A percentile compares a stretch with the other conserved stretches of the same genome.
phyloP scores from a whole-genome alignment of 2,329 filamentous ascomycete species.

The Metarhizium sp. region DNA sequence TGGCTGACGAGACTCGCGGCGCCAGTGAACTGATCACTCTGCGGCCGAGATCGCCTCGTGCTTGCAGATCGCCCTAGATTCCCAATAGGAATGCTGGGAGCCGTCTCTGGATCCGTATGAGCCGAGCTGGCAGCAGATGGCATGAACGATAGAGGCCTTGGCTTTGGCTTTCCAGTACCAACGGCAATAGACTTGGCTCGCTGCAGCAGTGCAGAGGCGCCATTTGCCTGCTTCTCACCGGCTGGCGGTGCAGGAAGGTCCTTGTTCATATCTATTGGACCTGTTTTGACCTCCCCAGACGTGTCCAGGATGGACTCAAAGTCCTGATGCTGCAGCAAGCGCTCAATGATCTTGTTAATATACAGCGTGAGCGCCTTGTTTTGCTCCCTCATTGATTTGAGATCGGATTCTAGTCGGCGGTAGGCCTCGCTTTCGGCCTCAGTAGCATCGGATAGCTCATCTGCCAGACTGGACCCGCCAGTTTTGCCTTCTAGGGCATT shows the following conservation, averaged over 20 bases:
- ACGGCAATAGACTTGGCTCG: constrained; percentile 52
- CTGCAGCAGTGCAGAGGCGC: constrained; percentile 42
- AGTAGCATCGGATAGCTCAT: constrained; percentile 68
- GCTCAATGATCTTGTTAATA: constrained; percentile 98
- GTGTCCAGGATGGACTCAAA: constrained; percentile 91
- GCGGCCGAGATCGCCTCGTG: constrained; percentile 45
- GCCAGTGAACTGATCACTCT: constrained; percentile 53
- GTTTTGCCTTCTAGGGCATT: constrained; percentile 51
- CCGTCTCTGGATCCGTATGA: constrained; percentile 60
- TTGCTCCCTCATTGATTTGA: constrained; percentile 76
- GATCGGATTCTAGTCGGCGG: constrained; percentile 66
- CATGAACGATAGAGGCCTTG: constrained; percentile 50
- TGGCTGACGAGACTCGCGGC: constrained; percentile 72
- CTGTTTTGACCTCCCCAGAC: constrained; percentile 45
- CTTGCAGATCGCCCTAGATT: constrained; percentile 44
- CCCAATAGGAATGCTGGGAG: constrained; percentile 65
- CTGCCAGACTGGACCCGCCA: constrained; percentile 58
- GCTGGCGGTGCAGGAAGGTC: constrained; percentile 66
- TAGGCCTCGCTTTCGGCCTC: constrained; percentile 52
- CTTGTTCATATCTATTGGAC: constrained; percentile 55
- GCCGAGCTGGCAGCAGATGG: constrained; percentile 30
- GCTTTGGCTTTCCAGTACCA: constrained; percentile 36
- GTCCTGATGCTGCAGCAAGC: constrained; percentile 85
- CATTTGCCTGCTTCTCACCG: constrained; percentile 23
- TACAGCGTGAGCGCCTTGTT: constrained; percentile 97